phyloP scores from a whole-genome alignment of 108 stramenopile species.

The Aurantiochytrium sp. region DNA sequence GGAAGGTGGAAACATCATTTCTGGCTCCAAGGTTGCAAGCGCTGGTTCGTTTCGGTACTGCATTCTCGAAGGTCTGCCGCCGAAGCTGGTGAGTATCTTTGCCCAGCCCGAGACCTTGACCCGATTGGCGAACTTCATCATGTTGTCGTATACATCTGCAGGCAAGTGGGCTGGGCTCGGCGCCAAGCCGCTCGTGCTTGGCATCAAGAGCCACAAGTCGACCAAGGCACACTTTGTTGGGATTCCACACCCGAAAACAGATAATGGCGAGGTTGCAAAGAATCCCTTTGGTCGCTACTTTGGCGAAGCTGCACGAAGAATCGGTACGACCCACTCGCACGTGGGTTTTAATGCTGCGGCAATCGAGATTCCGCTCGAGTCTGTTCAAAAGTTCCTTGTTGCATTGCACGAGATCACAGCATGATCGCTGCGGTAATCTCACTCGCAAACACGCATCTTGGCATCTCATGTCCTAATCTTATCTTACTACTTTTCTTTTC shows the following conservation, averaged over 20 bases:
- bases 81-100: conserved; percentile 15
- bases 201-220: neutral
- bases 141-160: neutral
- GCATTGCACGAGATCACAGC: neutral
- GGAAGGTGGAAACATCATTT: neutral
- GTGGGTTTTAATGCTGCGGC: neutral
- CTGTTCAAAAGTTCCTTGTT: neutral
- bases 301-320: neutral
- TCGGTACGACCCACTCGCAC: neutral
- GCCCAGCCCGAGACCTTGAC: neutral
- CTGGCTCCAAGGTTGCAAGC: neutral
- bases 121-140: neutral
- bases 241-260: neutral
- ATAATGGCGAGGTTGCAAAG: neutral
- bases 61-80: neutral
- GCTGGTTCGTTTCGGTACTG: neutral
- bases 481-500: too few relatives aligned
- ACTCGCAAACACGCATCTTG: neutral
- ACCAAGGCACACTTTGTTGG: neutral
- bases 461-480: too few relatives aligned
- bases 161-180: neutral
- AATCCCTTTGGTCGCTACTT: neutral
- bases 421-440: neutral
- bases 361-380: neutral
- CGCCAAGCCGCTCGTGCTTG: neutral